Conservation (phyloP, 768 basidiomycete species). For the Leucocoprinus leucothites region DNA sequence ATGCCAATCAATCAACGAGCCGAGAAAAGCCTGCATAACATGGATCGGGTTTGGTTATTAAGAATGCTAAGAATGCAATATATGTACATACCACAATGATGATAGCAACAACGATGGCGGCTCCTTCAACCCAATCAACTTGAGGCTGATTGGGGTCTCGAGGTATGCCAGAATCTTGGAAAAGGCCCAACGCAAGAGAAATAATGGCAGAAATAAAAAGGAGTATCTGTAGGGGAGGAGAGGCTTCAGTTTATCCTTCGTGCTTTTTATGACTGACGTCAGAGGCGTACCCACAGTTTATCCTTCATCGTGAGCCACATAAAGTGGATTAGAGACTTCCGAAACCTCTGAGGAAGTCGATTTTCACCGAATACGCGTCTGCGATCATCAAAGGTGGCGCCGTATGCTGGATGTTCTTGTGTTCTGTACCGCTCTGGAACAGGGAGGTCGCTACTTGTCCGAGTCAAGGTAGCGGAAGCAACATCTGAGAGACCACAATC, state of each 20-base stretch:
- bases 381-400: conserved; percentile 59
- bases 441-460: conserved; percentile 22
- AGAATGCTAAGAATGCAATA: not conserved
- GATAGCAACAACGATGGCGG: conserved; percentile 76
- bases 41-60: not conserved
- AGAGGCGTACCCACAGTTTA: conserved; percentile 75
- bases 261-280: conserved; percentile 6
- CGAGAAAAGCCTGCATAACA: conserved; percentile 69
- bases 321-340: conserved; percentile 66
- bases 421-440: conserved; percentile 18
- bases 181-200: conserved; percentile 90
- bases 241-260: not conserved
- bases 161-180: conserved; percentile 85
- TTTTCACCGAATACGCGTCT: conserved; percentile 73
- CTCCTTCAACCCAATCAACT: conserved; percentile 97
- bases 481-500: conserved; percentile 41
- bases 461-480: conserved; percentile 13
- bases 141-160: conserved; percentile 58
- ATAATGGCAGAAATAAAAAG: conserved; percentile 90
- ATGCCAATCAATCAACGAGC: conserved; percentile 96
- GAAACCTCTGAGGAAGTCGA: conserved; percentile 61
- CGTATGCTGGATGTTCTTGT: conserved; percentile 21
- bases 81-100: conserved; percentile 61
- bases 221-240: conserved; percentile 55
- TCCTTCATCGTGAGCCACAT: conserved; percentile 90